phyloP scores from a whole-genome alignment of 2,329 filamentous ascomycete species.

The Aspergillus candidus region DNA sequence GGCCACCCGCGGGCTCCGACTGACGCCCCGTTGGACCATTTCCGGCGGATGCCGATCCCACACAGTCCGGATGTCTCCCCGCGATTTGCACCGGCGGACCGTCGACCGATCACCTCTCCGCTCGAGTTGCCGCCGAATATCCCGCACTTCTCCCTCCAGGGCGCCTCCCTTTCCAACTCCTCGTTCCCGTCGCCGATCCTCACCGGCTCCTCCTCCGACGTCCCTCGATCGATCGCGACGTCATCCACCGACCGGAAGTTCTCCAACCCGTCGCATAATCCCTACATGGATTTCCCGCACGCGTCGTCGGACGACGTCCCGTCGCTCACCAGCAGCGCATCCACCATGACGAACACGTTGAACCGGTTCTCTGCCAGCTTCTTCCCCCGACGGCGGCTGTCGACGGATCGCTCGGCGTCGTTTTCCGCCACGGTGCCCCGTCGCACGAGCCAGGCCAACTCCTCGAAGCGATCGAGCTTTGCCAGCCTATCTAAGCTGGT shows the following conservation, averaged over 20 bases:
- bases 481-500: conserved; percentile 46
- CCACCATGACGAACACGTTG: conserved; percentile 40
- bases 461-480: conserved; percentile 43
- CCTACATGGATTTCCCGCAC: conserved; percentile 34
- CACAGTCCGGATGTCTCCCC: conserved; percentile 34
- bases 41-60: conserved; percentile 14
- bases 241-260: conserved; percentile 38
- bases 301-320: conserved; percentile 46
- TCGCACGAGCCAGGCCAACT: conserved; percentile 35
- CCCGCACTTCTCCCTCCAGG: conserved; percentile 36
- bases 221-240: conserved; percentile 36
- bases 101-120: conserved; percentile 38
- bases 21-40: conserved; percentile 13
- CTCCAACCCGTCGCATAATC: conserved; percentile 32
- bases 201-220: conserved; percentile 37
- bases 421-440: conserved; percentile 37
- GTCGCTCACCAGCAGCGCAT: conserved; percentile 45
- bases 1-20: conserved; percentile 20
- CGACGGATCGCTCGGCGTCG: conserved; percentile 41
- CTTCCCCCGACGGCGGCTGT: conserved; percentile 35
- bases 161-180: conserved; percentile 35
- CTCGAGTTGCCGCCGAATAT: conserved; percentile 34
- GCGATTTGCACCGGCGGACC: conserved; percentile 32
- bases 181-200: conserved; percentile 43
- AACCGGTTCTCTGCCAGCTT: conserved; percentile 41